Conservation (phyloP, 179 eudicot species). For the Spinacia oleracea region DNA sequence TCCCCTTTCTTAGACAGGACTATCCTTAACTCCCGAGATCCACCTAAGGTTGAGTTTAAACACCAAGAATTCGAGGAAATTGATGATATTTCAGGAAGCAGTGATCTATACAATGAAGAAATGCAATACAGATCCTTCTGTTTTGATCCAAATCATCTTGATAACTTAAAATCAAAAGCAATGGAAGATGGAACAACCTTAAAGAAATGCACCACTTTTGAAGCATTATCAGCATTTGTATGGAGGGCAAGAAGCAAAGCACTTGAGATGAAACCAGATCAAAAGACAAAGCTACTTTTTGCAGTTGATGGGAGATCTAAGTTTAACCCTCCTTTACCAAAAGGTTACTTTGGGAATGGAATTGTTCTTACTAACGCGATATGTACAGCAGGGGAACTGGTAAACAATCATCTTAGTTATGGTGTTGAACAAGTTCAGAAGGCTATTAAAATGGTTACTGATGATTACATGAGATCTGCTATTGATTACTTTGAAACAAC, state of each 20-base stretch:
- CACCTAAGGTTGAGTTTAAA: constrained; percentile 46
- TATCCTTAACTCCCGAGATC: constrained; percentile 46
- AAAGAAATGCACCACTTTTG: constrained; percentile 46
- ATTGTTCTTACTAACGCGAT: constrained; percentile 48
- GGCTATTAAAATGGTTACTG: constrained; percentile 47
- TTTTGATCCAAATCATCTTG: constrained; percentile 37
- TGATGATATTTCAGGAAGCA: constrained; percentile 36
- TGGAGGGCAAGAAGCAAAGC: constrained; percentile 59
- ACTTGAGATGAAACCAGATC: constrained; percentile 38
- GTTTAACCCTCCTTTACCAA: constrained; percentile 49
- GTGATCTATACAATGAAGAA: constrained; percentile 31
- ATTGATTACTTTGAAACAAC: constrained; percentile 49
- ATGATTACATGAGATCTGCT: constrained; percentile 46
- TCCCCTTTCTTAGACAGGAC: constrained; percentile 56
- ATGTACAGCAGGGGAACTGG: constrained; percentile 43
- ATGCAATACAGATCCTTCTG: constrained; percentile 44
- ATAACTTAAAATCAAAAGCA: constrained; percentile 42
- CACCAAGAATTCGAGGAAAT: constrained; percentile 52
- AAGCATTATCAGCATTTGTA: constrained; percentile 52
- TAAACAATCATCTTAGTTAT: constrained; percentile 36
- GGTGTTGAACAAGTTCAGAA: constrained; percentile 48
- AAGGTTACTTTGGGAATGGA: constrained; percentile 55
- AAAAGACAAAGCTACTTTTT: constrained; percentile 48
- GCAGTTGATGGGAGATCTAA: constrained; percentile 53
- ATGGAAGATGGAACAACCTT: constrained; percentile 33